Percentiles rank a stretch among this genome's conserved stretches.
phyloP scores from a whole-genome alignment of 2,329 filamentous ascomycete species.

The Periconia digitata region DNA sequence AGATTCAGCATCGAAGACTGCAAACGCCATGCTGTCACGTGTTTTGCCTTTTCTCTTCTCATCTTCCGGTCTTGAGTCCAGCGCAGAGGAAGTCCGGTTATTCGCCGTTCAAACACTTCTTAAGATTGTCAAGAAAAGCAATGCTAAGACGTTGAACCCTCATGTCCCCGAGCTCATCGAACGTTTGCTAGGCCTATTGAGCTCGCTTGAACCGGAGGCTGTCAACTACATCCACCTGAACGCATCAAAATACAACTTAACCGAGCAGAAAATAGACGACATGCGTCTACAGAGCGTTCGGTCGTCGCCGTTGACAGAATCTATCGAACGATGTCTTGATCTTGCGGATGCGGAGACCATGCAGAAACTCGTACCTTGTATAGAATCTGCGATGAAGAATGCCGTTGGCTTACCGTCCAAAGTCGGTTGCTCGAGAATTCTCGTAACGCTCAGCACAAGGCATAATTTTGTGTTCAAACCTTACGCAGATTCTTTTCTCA shows the following conservation, averaged over 20 bases:
- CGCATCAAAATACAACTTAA: conserved; percentile 79
- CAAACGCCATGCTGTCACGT: conserved; percentile 78
- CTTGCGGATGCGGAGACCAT: conserved; percentile 79
- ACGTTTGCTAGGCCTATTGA: conserved; percentile 77
- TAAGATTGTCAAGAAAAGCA: conserved; percentile 84
- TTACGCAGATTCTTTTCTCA: conserved; percentile 74
- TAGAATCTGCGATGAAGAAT: conserved; percentile 79
- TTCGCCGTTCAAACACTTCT: conserved; percentile 81
- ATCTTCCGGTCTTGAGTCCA: conserved; percentile 83
- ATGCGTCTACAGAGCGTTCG: conserved; percentile 79
- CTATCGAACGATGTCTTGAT: conserved; percentile 85
- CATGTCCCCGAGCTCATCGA: conserved; percentile 83
- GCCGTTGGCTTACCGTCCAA: conserved; percentile 92
- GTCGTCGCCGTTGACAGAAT: conserved; percentile 86
- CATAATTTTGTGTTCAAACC: conserved; percentile 74
- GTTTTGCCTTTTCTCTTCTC: conserved; percentile 90
- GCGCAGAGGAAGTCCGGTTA: conserved; percentile 80
- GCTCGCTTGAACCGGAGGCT: conserved; percentile 82
- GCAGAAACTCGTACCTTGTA: conserved; percentile 67
- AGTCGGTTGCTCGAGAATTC: conserved; percentile 82
- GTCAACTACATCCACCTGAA: conserved; percentile 94
- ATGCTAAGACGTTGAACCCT: conserved; percentile 71
- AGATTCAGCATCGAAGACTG: conserved; percentile 64
- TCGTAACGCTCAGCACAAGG: conserved; percentile 81
- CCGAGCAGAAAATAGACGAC: conserved; percentile 87